A percentile compares a stretch with the other conserved stretches of the same genome.
Conservation (phyloP, 2,329 filamentous ascomycete genomes). For the Trichoderma guizhouense region DNA sequence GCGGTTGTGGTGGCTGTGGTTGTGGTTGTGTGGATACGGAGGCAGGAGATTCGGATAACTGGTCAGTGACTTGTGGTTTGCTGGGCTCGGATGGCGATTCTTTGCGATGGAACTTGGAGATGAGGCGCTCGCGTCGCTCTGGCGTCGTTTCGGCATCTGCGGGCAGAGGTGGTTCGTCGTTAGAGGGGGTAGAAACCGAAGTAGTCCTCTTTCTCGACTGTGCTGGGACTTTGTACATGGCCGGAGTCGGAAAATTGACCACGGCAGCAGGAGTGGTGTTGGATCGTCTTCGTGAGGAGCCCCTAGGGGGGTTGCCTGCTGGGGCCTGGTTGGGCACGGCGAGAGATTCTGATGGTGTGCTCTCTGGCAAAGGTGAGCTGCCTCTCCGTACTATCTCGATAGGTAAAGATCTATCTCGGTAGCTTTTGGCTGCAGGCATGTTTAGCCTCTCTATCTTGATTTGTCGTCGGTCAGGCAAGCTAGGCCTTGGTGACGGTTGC, state of each 20-base stretch:
- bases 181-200: constrained; percentile 13
- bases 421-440: constrained; percentile 26
- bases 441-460: constrained; percentile 57
- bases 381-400: constrained; percentile 36
- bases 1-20: background rate
- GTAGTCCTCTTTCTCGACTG: background rate
- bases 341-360: constrained; percentile 44
- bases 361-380: constrained; percentile 46
- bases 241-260: constrained; percentile 10
- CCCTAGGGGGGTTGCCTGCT: constrained; percentile 26
- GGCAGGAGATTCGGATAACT: background rate
- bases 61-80: background rate
- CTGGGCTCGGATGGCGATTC: background rate
- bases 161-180: background rate
- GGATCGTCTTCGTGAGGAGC: constrained; percentile 46
- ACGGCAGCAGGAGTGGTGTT: constrained; percentile 51
- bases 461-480: constrained; percentile 54
- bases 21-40: background rate
- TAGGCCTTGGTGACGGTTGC: background rate
- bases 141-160: background rate
- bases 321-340: constrained; percentile 38
- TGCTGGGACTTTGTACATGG: background rate
- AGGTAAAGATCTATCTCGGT: constrained; percentile 36
- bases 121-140: constrained; percentile 16
- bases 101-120: constrained; percentile 23